Base-by-base conservation (phyloP, 1,284 basidiomycete genomes). In the Heterobasidion occidentale region DNA sequence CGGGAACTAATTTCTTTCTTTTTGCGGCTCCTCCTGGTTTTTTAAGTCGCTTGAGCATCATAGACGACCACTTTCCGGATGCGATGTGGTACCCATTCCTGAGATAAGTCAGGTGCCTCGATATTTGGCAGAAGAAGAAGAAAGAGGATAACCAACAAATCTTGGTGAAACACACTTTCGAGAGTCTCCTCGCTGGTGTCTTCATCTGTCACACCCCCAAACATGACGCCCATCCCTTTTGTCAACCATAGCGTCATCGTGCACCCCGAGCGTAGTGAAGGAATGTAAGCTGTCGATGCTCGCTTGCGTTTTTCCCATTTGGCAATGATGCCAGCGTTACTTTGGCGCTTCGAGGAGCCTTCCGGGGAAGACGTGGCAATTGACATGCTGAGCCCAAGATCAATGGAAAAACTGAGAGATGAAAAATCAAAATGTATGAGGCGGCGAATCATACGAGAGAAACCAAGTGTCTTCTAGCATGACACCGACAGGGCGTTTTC, bases 381-480 rank as follows among this genome's bases (percentile, higher is more conserved):
- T 4, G 70, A 64, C 60, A 79, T 70, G 44, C 76, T 79, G 52
- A 17, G 14, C 3, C 7, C 15, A 17, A 4, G 9, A 27, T 17
- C 19, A 19, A 19, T 19, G 19, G 34, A 7, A 45, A 46, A 15
- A n/a, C 34, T 36, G 12, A 38, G 19, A 20, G 48, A 11, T 42
- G 19, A 34, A 33, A 42, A 9, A 11, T 8, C 44, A 36, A 34
- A 50, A 36, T 9, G 45, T 12, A 19, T 2, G 17, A 46, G 27
- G 17, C 46, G 50, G 19, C 51, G 35, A 17, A 46, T 63, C 76
- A 11, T 59, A 89, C 84, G 84, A 81, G n/a, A 97, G 77, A 55
- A 95, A 77, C 93, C 94, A 97, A 0, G 90, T 91, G 65, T 98
- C 94, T 38, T 95, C 92, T 4, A 96, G 77, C 69, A 92, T 93